Evolutionary conservation across 768 basidiomycete species (phyloP).

Genomic region (Dacryopinax spathularia): DNA sequence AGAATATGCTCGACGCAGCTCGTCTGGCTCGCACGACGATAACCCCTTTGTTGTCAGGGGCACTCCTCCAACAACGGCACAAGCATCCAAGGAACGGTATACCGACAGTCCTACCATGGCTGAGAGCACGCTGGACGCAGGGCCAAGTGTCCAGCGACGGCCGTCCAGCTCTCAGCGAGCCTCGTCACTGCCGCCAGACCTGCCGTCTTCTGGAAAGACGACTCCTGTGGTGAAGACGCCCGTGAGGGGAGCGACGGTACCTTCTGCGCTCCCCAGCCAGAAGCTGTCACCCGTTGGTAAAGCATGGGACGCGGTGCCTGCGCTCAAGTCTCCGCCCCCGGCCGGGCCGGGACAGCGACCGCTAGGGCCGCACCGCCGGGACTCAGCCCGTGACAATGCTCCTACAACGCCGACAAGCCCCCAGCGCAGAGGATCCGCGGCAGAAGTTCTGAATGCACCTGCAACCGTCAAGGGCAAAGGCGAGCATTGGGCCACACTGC

Average conservation of each 20-base stretch:
- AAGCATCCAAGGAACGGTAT: background rate
- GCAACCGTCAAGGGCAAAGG: background rate
- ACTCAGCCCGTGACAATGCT: background rate
- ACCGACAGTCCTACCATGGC: background rate
- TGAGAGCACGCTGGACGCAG: background rate
- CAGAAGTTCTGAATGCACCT: background rate
- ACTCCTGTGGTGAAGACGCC: background rate
- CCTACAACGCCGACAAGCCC: background rate
- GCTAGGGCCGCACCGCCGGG: background rate
- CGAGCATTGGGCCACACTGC: background rate
- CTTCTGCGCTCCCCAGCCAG: background rate
- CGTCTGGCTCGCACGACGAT: background rate
- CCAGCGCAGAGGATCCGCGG: background rate
- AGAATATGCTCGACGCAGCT: background rate
- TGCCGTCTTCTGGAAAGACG: background rate
- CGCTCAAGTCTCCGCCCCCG: background rate
- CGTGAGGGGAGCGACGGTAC: background rate
- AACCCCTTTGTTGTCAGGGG: background rate
- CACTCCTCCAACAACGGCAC: background rate
- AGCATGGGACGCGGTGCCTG: background rate
- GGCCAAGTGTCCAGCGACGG: background rate
- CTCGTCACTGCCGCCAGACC: background rate
- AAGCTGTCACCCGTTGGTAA: background rate
- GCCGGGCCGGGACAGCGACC: background rate
- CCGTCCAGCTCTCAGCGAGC: background rate